Evolutionary conservation across 768 basidiomycete genomes (phyloP).

Genomic region (Leccinum subgranulosum): DNA sequence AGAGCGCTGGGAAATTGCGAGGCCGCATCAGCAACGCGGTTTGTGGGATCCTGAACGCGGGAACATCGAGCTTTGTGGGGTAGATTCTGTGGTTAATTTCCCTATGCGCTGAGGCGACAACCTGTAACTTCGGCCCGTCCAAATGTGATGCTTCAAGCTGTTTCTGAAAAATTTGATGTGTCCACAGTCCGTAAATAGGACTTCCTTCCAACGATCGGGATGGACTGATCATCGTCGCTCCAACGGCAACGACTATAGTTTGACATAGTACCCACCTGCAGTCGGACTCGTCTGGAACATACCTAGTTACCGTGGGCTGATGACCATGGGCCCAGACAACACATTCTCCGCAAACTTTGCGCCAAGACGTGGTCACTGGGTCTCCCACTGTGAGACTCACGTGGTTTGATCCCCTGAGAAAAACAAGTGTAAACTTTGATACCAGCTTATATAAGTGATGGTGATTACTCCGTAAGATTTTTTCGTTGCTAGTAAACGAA

Average conservation of each 20-base stretch:
- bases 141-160: neutral
- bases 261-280: too few species aligned
- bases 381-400: neutral
- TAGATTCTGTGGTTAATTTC: neutral
- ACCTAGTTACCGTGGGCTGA: neutral
- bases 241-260: too few species aligned
- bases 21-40: neutral
- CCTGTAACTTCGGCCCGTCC: neutral
- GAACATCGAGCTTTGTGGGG: neutral
- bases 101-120: neutral
- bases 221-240: neutral
- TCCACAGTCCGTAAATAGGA: neutral
- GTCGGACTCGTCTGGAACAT: too few species aligned
- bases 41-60: neutral
- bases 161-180: neutral
- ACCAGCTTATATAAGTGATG: constrained; percentile 8
- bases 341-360: too few species aligned
- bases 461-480: neutral
- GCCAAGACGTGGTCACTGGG: neutral
- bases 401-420: neutral
- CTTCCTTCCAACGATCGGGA: neutral
- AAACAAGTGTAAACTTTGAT: constrained; percentile 21
- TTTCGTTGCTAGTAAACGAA: neutral
- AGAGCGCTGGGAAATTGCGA: neutral
- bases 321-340: too few species aligned